phyloP scores from a whole-genome alignment of 2,329 filamentous ascomycete species.

The Colletotrichum higginsianum region DNA sequence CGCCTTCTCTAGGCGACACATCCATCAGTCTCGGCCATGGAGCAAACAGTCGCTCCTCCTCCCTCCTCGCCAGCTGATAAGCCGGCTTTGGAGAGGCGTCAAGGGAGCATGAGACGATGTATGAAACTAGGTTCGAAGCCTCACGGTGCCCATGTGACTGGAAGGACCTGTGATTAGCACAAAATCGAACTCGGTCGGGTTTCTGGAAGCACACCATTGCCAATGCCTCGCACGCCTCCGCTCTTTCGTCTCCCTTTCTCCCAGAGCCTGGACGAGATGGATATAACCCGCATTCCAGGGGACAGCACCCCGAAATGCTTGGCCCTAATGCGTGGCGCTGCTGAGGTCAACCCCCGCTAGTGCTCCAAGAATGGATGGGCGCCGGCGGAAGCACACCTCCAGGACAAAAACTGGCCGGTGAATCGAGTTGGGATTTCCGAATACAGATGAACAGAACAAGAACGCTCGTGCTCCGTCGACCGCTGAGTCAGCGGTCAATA shows the following conservation, averaged over 20 bases:
- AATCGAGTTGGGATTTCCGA: too few species aligned
- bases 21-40: background rate
- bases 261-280: too few species aligned
- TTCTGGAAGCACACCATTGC: background rate
- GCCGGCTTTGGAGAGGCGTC: background rate
- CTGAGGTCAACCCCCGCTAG: too few species aligned
- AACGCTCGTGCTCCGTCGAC: too few species aligned
- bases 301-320: too few species aligned
- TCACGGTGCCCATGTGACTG: conserved; percentile 1
- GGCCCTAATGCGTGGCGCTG: too few species aligned
- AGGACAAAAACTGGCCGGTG: too few species aligned
- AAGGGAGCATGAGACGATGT: background rate
- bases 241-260: background rate
- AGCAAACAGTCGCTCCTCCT: background rate
- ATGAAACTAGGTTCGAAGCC: background rate
- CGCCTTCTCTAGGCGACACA: background rate
- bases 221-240: background rate
- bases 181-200: background rate
- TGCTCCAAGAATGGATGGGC: too few species aligned
- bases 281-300: too few species aligned
- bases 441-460: too few species aligned
- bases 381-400: too few species aligned
- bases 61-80: background rate
- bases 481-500: too few species aligned
- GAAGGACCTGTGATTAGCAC: background rate